Percentiles rank a stretch among this genome's conserved stretches.
phyloP scores from a whole-genome alignment of 768 basidiomycete genomes.

The Psilocybe cyanescens region DNA sequence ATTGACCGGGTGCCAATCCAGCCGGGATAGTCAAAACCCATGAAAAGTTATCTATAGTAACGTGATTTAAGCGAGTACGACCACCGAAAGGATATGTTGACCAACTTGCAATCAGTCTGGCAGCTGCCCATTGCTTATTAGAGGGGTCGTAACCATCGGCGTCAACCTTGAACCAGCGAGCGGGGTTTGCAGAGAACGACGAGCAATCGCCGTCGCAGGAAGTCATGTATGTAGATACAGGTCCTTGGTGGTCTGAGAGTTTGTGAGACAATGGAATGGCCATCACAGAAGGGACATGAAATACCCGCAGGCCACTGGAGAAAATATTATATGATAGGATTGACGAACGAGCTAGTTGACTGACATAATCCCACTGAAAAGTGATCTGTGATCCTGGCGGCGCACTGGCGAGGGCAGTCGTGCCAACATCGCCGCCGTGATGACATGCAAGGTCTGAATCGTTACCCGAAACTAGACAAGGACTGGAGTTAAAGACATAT shows the following conservation, averaged over 20 bases:
- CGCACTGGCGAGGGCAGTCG: slow-evolving; percentile 37
- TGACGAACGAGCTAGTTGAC: slow-evolving; percentile 12
- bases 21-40: slow-evolving; percentile 50
- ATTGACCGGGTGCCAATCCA: slow-evolving; percentile 47
- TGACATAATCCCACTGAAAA: slow-evolving; percentile 49
- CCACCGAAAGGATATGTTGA: slow-evolving; percentile 1
- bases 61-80: neutral
- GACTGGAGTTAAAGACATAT: neutral
- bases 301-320: slow-evolving; percentile 42
- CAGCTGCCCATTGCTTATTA: slow-evolving; percentile 44
- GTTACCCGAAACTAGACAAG: slow-evolving; percentile 17
- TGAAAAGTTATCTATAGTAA: slow-evolving; percentile 33
- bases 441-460: slow-evolving; percentile 48
- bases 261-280: slow-evolving; percentile 5
- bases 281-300: slow-evolving; percentile 6
- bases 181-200: slow-evolving; percentile 37
- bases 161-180: slow-evolving; percentile 55
- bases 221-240: slow-evolving; percentile 56
- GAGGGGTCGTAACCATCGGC: slow-evolving; percentile 44
- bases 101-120: slow-evolving; percentile 44
- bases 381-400: slow-evolving; percentile 43
- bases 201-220: slow-evolving; percentile 50
- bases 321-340: slow-evolving; percentile 7
- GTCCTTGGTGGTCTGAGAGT: slow-evolving; percentile 48
- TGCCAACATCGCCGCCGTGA: slow-evolving; percentile 41